These are phyloP conservation scores for Diaporthe citrichinensis DNA, from an alignment of 2,329 filamentous ascomycete genomes.

Conservation along the genomic window DNA sequence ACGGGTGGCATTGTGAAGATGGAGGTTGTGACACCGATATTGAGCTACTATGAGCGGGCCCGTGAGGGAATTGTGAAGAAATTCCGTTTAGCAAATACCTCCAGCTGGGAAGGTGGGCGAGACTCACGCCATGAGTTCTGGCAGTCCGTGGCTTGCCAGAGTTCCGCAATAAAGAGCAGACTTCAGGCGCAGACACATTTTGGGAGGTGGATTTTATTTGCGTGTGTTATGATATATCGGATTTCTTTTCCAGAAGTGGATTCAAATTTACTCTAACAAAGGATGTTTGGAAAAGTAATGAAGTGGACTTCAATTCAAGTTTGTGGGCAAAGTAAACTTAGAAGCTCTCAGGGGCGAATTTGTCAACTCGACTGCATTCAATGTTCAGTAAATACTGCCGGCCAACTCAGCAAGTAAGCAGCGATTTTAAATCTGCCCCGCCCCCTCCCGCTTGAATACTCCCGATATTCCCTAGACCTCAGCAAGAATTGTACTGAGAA, in stretches of 20 bases:
- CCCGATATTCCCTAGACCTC: neutral
- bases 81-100: neutral
- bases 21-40: neutral
- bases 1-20: neutral
- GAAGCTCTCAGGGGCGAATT: neutral
- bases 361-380: neutral
- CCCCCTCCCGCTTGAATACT: neutral
- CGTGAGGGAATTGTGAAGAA: neutral
- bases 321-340: neutral
- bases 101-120: neutral
- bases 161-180: neutral
- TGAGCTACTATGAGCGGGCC: neutral
- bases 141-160: neutral
- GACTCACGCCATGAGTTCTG: neutral
- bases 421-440: neutral
- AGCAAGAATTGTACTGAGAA: too few relatives aligned
- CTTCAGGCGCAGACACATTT: neutral
- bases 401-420: too few relatives aligned
- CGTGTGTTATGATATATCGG: too few relatives aligned
- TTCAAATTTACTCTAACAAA: too few relatives aligned
- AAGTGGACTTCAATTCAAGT: neutral
- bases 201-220: neutral
- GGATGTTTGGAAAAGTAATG: too few relatives aligned
- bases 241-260: too few relatives aligned
- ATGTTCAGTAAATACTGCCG: too few relatives aligned